Conservation (phyloP, 164 flowering plant genomes). For the Kingdonia uniflora region DNA sequence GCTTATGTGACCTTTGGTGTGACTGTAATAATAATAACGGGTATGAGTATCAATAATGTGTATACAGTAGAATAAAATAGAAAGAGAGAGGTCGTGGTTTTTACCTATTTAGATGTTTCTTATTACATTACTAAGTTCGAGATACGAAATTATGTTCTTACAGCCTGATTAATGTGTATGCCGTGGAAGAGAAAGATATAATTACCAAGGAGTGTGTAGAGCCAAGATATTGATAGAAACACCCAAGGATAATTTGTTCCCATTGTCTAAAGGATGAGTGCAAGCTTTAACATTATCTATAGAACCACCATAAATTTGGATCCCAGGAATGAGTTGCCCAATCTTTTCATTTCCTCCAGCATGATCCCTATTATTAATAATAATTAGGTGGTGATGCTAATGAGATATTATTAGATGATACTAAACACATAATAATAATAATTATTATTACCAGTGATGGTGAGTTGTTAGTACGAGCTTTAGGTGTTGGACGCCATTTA, state of each 20-base stretch:
- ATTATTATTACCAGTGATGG: slow-evolving; percentile 60
- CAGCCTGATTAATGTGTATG: background rate
- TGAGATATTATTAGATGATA: too few species aligned
- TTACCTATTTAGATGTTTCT: too few species aligned
- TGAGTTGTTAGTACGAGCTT: slow-evolving; percentile 90
- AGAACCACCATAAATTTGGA: slow-evolving; percentile 82
- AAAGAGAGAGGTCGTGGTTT: too few species aligned
- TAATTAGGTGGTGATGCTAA: too few species aligned
- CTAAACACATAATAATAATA: too few species aligned
- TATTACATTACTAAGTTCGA: too few species aligned
- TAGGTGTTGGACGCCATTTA: slow-evolving; percentile 34
- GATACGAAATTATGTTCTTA: too few species aligned
- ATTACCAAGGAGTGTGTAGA: slow-evolving; percentile 93
- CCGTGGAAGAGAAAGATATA: background rate
- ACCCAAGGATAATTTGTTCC: slow-evolving; percentile 63
- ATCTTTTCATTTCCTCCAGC: slow-evolving; percentile 93
- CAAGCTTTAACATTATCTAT: slow-evolving; percentile 79
- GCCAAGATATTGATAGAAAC: slow-evolving; percentile 36
- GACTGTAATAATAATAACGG: too few species aligned
- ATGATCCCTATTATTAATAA: slow-evolving; percentile 93
- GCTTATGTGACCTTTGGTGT: slow-evolving; percentile 89
- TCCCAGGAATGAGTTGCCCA: slow-evolving; percentile 64
- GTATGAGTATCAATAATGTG: too few species aligned
- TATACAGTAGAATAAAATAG: too few species aligned
- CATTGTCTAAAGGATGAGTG: slow-evolving; percentile 68